These are phyloP conservation scores for Clonostachys chloroleuca DNA, from an alignment of 2,329 filamentous ascomycete species.

Conservation along the genomic window DNA sequence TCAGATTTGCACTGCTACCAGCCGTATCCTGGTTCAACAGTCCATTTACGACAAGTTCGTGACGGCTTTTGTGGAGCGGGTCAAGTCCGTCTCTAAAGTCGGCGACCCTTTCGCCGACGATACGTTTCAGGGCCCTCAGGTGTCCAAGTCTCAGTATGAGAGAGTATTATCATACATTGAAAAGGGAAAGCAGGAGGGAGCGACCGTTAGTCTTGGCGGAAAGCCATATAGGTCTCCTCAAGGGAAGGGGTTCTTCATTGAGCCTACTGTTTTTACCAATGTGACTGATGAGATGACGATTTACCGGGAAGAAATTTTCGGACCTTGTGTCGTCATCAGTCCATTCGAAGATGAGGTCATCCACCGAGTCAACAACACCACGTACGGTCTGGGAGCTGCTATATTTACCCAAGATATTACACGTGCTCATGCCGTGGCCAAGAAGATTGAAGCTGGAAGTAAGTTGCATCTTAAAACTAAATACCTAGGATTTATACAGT, in stretches of 20 bases:
- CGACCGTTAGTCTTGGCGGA: slow-evolving; percentile 61
- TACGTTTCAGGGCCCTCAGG: slow-evolving; percentile 49
- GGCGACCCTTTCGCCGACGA: slow-evolving; percentile 50
- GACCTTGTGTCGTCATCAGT: slow-evolving; percentile 41
- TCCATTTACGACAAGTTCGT: slow-evolving; percentile 1
- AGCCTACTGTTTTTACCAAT: slow-evolving; percentile 29
- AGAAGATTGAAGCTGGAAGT: slow-evolving; percentile 4
- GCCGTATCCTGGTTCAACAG: slow-evolving; percentile 3
- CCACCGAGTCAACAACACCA: slow-evolving; percentile 38
- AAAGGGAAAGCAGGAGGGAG: slow-evolving; percentile 38
- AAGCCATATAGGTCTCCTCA: slow-evolving; percentile 28
- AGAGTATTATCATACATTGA: slow-evolving; percentile 18
- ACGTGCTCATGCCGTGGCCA: slow-evolving; percentile 2
- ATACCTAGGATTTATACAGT: no score
- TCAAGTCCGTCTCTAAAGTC: slow-evolving; percentile 29
- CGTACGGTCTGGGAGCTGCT: slow-evolving; percentile 29
- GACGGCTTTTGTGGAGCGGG: slow-evolving; percentile 5
- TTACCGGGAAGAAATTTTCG: slow-evolving; percentile 44
- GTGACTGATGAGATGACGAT: slow-evolving; percentile 26
- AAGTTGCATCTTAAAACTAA: no score
- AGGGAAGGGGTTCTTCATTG: slow-evolving; percentile 31
- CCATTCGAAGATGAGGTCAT: slow-evolving; percentile 45
- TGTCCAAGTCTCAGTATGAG: slow-evolving; percentile 32
- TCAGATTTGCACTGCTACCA: slow-evolving; percentile 5
- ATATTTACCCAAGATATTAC: slow-evolving; percentile 4